Percentiles rank a stretch among this genome's conserved stretches.
These are phyloP conservation scores for Plasmopara viticola DNA, from an alignment of 352 stramenopile genomes.

Conservation along the genomic window DNA sequence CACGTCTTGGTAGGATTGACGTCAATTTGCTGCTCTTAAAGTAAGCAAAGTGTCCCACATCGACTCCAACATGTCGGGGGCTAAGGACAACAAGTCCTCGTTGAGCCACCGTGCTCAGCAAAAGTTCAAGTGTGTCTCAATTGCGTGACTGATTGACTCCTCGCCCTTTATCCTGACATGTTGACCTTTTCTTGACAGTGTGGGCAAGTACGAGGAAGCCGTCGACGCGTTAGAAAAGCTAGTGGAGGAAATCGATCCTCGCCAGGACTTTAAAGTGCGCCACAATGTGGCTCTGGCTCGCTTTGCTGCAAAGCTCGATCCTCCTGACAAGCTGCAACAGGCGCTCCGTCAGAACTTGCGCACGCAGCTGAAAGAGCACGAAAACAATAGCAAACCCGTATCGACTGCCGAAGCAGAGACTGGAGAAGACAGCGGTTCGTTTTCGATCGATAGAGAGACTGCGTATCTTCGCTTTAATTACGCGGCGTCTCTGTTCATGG, in stretches of 20 bases:
- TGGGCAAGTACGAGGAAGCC: constrained; percentile 80
- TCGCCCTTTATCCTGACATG: constrained; percentile 1
- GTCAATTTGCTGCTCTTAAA: not conserved
- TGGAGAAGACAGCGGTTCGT: constrained; percentile 24
- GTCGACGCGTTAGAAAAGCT: constrained; percentile 82
- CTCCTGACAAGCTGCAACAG: constrained; percentile 64
- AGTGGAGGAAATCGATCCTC: constrained; percentile 66
- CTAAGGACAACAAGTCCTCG: constrained; percentile 84
- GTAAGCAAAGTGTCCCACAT: constrained; percentile 8
- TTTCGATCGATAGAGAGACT: constrained; percentile 80
- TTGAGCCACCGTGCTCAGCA: constrained; percentile 80
- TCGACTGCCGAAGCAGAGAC: constrained; percentile 12
- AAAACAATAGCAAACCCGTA: constrained; percentile 21
- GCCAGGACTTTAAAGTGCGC: constrained; percentile 77
- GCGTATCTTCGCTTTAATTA: constrained; percentile 89
- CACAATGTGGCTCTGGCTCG: constrained; percentile 77
- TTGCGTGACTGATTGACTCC: constrained; percentile 4
- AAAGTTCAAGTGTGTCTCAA: constrained; percentile 74
- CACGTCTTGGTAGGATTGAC: constrained; percentile 9
- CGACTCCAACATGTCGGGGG: constrained; percentile 46
- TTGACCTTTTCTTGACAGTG: constrained; percentile 26
- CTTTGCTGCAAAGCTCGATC: constrained; percentile 56
- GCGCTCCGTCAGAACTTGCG: constrained; percentile 64
- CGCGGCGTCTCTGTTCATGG: constrained; percentile 77
- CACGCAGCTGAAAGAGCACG: constrained; percentile 52